Base-by-base conservation (phyloP, 148 eudicot species). In the Rhododendron ferrugineum region DNA sequence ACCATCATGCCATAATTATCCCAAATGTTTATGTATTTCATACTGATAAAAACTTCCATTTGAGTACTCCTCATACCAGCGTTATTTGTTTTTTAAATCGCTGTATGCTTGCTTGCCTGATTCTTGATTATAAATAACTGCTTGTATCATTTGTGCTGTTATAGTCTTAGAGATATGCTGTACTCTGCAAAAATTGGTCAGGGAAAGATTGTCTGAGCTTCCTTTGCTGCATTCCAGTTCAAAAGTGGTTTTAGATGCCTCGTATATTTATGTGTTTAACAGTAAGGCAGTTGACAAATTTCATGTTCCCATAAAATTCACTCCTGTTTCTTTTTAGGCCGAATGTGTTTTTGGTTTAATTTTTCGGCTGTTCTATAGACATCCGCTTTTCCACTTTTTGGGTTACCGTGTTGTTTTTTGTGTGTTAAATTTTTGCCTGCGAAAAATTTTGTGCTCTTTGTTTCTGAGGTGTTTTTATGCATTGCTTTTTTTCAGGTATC, bases 401-500 rank as follows among this genome's bases (percentile, higher is more conserved):
- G 30, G 58, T 81, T 58, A 58, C 34, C 0, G 23, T 2, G 22
- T 56, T 0, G 5, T 13, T 37, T 37, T 56, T 68, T 47, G 22
- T 30, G 22, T 30, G 23, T 85, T 13, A 47, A 58, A 81, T 80
- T 49, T 47, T 44, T 80, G 6, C 37, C 11, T 2, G 23, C 23
- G 26, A 82, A 42, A 42, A 8, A 11, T 28, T 70, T 16, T 2
- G 11, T 68, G 49, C 60, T 83, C 80, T 85, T 47, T 34, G n/a
- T 80, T 73, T 88, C 74, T 79, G 85, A 97, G 93, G 89, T 94
- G 91, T 90, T 81, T 80, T 40, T 82, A 80, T 82, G 84, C 49
- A 72, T 26, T 80, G 40, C 60, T 52, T 60, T 54, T 72, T 88
- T 82, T 60, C 89, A 97, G 99, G 91, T 97, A 97, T 89, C 95